Percentiles rank a stretch among this genome's conserved stretches.
Conservation (phyloP, 176 grass and related monocot genomes). For the Rhynchospora breviuscula region DNA sequence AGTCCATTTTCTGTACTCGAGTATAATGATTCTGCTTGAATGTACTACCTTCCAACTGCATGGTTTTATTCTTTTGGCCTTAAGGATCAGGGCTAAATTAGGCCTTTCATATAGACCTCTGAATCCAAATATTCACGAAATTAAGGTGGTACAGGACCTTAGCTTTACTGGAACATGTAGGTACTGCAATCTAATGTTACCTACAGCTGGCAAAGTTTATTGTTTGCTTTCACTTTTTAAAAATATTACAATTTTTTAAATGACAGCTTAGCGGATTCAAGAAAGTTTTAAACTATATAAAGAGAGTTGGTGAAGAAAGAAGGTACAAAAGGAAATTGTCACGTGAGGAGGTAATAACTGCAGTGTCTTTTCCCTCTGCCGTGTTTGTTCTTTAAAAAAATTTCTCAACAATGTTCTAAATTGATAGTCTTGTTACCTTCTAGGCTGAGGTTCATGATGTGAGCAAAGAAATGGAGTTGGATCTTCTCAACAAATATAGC, state of each 20-base stretch:
- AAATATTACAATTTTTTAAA: constrained; percentile 15
- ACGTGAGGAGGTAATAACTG: constrained; percentile 79
- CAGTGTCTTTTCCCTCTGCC: neutral
- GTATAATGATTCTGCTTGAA: neutral
- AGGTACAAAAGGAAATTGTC: constrained; percentile 81
- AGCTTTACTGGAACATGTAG: neutral
- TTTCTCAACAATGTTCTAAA: neutral
- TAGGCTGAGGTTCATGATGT: constrained; percentile 99
- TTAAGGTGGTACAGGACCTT: neutral
- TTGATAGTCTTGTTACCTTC: constrained; percentile 13
- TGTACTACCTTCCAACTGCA: neutral
- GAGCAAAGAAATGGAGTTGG: constrained; percentile 97
- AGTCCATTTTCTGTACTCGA: constrained; percentile 21
- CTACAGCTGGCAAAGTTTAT: neutral
- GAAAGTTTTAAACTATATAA: constrained; percentile 96
- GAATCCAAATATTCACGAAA: neutral
- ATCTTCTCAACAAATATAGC: constrained; percentile 97
- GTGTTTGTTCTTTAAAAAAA: neutral
- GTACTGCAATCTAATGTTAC: neutral
- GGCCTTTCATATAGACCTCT: neutral
- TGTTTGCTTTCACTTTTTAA: neutral
- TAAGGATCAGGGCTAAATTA: neutral
- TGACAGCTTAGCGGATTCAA: constrained; percentile 97
- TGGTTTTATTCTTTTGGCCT: neutral
- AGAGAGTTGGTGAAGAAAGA: constrained; percentile 82